phyloP scores from a whole-genome alignment of 2,329 filamentous ascomycete species.

The Xylaria sp. region DNA sequence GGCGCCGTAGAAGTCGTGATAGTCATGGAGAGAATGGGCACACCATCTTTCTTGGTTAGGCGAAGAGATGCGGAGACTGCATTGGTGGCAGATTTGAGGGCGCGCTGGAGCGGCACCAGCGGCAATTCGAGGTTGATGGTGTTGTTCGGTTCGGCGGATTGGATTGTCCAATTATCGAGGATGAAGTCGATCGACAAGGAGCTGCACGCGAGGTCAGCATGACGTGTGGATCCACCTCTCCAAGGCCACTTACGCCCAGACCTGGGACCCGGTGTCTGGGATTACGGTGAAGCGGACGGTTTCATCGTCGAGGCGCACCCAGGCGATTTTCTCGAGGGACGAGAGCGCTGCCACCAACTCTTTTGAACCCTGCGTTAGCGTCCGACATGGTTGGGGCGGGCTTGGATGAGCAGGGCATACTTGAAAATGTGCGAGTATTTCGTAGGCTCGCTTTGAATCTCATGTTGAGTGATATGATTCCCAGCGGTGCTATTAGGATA shows the following conservation, averaged over 20 bases:
- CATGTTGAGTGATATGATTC: conserved; percentile 50
- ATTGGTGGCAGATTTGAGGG: conserved; percentile 87
- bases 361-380: conserved; percentile 46
- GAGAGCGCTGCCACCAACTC: conserved; percentile 72
- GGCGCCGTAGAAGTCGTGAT: conserved; percentile 79
- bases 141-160: conserved; percentile 83
- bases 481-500: neutral
- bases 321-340: conserved; percentile 82
- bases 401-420: conserved; percentile 51
- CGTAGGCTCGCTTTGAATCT: conserved; percentile 73
- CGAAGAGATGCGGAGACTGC: conserved; percentile 85
- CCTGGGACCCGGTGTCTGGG: conserved; percentile 92
- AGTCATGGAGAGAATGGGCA: conserved; percentile 88
- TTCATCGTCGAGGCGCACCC: conserved; percentile 88
- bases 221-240: neutral
- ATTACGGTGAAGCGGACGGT: conserved; percentile 94
- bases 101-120: conserved; percentile 85
- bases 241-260: conserved; percentile 79
- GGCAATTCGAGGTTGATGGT: conserved; percentile 97
- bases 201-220: conserved; percentile 48
- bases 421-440: conserved; percentile 73
- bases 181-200: conserved; percentile 79
- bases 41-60: conserved; percentile 89
- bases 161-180: conserved; percentile 85
- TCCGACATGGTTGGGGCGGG: neutral